Conservation (phyloP, 495 filamentous ascomycete species). For the Choiromyces venosus region DNA sequence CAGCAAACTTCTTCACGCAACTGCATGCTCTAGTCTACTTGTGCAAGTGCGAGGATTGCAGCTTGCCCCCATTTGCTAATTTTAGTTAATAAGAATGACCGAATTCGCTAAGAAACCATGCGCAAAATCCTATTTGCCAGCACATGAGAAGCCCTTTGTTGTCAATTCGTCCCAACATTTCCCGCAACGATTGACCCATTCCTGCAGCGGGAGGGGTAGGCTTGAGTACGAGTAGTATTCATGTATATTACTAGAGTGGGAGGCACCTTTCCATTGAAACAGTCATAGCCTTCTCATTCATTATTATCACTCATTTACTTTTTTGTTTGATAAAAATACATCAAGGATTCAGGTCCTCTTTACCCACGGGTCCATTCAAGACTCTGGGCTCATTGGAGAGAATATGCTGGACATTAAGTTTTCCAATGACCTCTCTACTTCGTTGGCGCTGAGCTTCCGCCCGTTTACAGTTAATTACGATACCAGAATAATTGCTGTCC, state of each 20-base stretch:
- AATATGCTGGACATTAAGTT: background rate
- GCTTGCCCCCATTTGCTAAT: background rate
- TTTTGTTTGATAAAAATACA: background rate
- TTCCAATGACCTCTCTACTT: background rate
- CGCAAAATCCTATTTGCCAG: background rate
- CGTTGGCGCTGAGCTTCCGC: background rate
- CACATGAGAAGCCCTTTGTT: background rate
- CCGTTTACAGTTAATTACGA: background rate
- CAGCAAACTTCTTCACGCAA: background rate
- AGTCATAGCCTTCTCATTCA: background rate
- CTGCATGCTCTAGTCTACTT: background rate
- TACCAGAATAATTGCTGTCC: background rate
- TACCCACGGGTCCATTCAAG: background rate
- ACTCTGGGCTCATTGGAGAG: background rate
- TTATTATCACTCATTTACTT: background rate
- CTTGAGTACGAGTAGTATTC: background rate
- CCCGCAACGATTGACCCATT: background rate
- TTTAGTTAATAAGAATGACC: too few species aligned
- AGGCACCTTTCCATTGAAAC: background rate
- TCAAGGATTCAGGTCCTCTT: background rate
- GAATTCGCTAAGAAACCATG: background rate
- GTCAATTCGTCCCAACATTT: background rate
- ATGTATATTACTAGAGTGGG: background rate
- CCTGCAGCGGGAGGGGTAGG: background rate
- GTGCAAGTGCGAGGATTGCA: too few species aligned